Evolutionary conservation across 2,329 filamentous ascomycete species (phyloP), one percentile per base, ranked within the genome.

Genomic region (Clathrospora elynae): DNA sequence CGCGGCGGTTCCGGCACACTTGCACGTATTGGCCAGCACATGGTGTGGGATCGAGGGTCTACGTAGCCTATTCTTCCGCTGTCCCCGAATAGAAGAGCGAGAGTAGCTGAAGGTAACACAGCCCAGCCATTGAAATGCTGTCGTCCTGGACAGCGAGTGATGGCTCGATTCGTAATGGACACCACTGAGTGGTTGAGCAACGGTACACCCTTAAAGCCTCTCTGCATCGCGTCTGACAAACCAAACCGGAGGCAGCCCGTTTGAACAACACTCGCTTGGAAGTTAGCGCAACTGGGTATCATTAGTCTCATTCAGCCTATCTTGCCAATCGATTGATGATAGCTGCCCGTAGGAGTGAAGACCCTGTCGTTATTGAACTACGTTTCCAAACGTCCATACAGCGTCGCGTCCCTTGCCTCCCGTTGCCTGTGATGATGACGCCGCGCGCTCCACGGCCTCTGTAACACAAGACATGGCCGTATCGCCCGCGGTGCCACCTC

Each of bases 251-350:
- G 39, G 37, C 37, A 28, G 46, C 41, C 49, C 41, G 32, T 49
- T 42, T 46, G 35, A 23, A 33, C 41, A 40, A 35, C 41, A 44
- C 46, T 41, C 49, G 50, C 49, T 46, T 42, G 43, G 35, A 41
- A 46, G 54, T 57, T 56, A 59, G 46, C 45, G 59, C 57, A 40
- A 42, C 57, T 42, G 42, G 51, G 49, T 12, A 47, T 44, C 37
- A 44, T 46, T 57, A 49, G 49, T 12, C 46, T 44, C 37, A 44
- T 46, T 57, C 57, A 64, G 62, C 62, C 62, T 66, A 67, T 62
- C 65, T 59, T 57, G 57, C 66, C 66, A 69, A 69, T 69, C 66
- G 66, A 69, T 69, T 66, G 41, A 56, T 62, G 66, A 66, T 68
- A 68, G 35, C 61, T 64, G 55, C 46, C 60, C 63, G 63, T 59